Percentiles rank a stretch among this genome's conserved stretches.
Conservation (phyloP, 2,329 filamentous ascomycete species). For the Xylaria polymorpha region DNA sequence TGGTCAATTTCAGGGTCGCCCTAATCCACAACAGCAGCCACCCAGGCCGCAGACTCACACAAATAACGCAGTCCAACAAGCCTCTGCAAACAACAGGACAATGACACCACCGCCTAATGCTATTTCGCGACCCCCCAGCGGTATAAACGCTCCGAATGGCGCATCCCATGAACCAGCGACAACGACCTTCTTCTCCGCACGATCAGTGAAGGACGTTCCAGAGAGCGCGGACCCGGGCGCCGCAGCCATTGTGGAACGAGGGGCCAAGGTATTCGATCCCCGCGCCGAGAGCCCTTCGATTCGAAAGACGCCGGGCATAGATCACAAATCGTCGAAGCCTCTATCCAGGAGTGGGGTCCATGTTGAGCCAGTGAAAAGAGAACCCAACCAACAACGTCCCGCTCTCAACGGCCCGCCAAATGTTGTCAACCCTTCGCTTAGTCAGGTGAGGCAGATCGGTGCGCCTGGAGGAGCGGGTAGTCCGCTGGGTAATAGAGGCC, state of each 20-base stretch:
- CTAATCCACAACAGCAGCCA: slow-evolving; percentile 43
- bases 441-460: slow-evolving; percentile 68
- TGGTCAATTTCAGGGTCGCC: slow-evolving; percentile 42
- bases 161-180: slow-evolving; percentile 59
- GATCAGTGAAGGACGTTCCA: slow-evolving; percentile 65
- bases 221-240: slow-evolving; percentile 58
- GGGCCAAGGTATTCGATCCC: slow-evolving; percentile 74
- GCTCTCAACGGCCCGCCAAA: slow-evolving; percentile 46
- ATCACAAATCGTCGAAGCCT: slow-evolving; percentile 81
- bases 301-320: slow-evolving; percentile 86
- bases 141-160: slow-evolving; percentile 41
- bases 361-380: slow-evolving; percentile 55
- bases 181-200: slow-evolving; percentile 77
- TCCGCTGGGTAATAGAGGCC: slow-evolving; percentile 67
- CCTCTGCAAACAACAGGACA: slow-evolving; percentile 43
- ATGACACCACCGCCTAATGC: slow-evolving; percentile 51
- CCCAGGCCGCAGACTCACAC: slow-evolving; percentile 39
- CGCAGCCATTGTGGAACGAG: slow-evolving; percentile 57
- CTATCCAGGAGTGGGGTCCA: slow-evolving; percentile 69
- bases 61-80: slow-evolving; percentile 44
- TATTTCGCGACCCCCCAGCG: slow-evolving; percentile 40
- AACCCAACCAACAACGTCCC: slow-evolving; percentile 41
- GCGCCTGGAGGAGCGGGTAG: slow-evolving; percentile 66
- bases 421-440: slow-evolving; percentile 64
- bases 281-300: slow-evolving; percentile 85